These are phyloP conservation scores for Ophiostoma novo-ulmi DNA, from an alignment of 2,329 filamentous ascomycete genomes.

Conservation along the genomic window DNA sequence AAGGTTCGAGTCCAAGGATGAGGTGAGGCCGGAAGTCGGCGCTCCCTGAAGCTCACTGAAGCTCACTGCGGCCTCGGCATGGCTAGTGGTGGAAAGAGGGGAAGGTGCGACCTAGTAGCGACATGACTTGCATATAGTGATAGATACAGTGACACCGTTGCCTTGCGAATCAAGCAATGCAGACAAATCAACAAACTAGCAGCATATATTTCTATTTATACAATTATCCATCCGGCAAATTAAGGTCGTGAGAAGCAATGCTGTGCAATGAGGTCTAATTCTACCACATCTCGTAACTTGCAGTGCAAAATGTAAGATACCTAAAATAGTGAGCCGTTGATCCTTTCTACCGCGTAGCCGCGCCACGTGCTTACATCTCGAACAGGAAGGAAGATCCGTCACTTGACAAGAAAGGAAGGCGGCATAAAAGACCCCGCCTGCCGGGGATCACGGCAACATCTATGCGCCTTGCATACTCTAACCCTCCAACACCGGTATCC, in stretches of 20 bases:
- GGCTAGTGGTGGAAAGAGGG: background rate
- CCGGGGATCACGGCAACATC: background rate
- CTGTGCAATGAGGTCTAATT: background rate
- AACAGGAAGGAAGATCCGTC: background rate
- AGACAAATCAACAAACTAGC: background rate
- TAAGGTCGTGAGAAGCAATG: background rate
- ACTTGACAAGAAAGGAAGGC: constrained; percentile 3
- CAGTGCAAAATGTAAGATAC: background rate
- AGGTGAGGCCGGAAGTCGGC: constrained; percentile 8
- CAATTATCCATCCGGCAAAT: background rate
- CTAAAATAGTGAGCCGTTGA: background rate
- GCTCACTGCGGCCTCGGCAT: constrained; percentile 9
- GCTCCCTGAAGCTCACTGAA: constrained; percentile 1
- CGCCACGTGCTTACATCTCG: constrained; percentile 3
- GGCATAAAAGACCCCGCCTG: background rate
- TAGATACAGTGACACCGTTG: background rate
- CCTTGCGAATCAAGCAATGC: background rate
- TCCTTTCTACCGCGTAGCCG: background rate
- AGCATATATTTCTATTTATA: background rate
- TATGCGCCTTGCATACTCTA: background rate
- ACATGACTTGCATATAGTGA: background rate
- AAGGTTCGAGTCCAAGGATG: too few species aligned
- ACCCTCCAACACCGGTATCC: background rate
- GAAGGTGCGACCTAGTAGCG: background rate
- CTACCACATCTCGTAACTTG: background rate